A percentile compares a stretch with the other conserved stretches of the same genome.
Evolutionary conservation across 2,329 filamentous ascomycete species (phyloP).

Genomic region (Hirsutella thompsonii): DNA sequence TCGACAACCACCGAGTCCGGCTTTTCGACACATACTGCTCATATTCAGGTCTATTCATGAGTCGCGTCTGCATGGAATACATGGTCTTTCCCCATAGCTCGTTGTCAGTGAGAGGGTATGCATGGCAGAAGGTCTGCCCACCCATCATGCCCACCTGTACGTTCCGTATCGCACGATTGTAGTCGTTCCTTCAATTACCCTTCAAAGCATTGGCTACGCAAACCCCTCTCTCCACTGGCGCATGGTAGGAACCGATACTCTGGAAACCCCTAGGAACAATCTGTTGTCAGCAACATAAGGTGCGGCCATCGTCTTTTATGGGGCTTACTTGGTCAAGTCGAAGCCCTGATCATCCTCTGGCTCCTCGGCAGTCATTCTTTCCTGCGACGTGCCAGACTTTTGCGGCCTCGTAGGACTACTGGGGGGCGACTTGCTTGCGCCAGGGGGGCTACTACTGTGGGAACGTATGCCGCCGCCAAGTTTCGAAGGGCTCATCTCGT

Average conservation of each 20-base stretch:
- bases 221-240: slow-evolving; percentile 34
- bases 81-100: too few relatives aligned
- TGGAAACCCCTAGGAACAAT: slow-evolving; percentile 41
- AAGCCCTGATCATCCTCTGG: slow-evolving; percentile 38
- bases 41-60: too few relatives aligned
- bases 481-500: slow-evolving; percentile 49
- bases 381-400: slow-evolving; percentile 14
- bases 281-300: not conserved
- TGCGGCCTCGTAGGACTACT: slow-evolving; percentile 36
- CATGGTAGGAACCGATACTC: slow-evolving; percentile 51
- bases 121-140: too few relatives aligned
- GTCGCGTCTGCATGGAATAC: too few relatives aligned
- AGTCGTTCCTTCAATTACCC: slow-evolving; percentile 16
- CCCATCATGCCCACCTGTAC: too few relatives aligned
- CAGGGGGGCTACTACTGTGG: slow-evolving; percentile 46
- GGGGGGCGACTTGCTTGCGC: slow-evolving; percentile 34
- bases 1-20: too few relatives aligned
- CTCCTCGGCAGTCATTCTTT: slow-evolving; percentile 17
- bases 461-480: slow-evolving; percentile 24
- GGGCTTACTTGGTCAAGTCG: slow-evolving; percentile 43
- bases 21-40: too few relatives aligned
- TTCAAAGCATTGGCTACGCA: slow-evolving; percentile 28
- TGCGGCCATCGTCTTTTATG: slow-evolving; percentile 7
- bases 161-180: too few relatives aligned
- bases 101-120: too few relatives aligned